Conservation (phyloP, 2,329 filamentous ascomycete genomes). For the Fusarium dimerum region DNA sequence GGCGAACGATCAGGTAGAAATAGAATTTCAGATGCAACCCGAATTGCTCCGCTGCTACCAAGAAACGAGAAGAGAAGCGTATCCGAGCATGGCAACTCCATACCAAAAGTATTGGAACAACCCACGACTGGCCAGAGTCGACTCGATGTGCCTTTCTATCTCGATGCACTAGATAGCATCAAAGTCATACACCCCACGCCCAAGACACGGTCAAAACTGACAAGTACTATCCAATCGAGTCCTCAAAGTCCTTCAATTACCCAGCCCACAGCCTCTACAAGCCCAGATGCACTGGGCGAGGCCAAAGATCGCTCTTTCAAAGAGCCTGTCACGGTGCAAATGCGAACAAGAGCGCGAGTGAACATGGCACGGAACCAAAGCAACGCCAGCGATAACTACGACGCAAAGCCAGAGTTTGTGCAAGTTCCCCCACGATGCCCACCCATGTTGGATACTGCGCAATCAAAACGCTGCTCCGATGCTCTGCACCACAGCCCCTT, state of each 20-base stretch:
- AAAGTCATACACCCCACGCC: not conserved
- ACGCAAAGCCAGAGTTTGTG: constrained; percentile 22
- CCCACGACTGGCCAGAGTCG: not conserved
- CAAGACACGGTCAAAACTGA: not conserved
- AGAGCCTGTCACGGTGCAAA: constrained; percentile 10
- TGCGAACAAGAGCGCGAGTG: constrained; percentile 34
- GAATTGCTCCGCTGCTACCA: no score
- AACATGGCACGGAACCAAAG: constrained; percentile 37
- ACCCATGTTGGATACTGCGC: constrained; percentile 3
- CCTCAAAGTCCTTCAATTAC: not conserved
- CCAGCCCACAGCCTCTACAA: not conserved
- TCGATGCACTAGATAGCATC: not conserved
- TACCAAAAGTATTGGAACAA: not conserved
- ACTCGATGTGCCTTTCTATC: not conserved
- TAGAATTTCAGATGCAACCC: not conserved
- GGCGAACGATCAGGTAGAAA: no score
- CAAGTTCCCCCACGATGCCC: constrained; percentile 22
- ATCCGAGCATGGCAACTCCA: not conserved
- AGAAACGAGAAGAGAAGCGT: not conserved
- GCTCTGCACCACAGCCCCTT: constrained; percentile 2
- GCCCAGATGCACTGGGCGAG: no score
- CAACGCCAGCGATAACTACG: constrained; percentile 32
- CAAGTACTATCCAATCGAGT: not conserved
- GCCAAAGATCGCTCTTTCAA: not conserved
- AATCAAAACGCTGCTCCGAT: constrained; percentile 1